Conservation (phyloP, 495 filamentous ascomycete genomes). For the Podospora appendiculata region DNA sequence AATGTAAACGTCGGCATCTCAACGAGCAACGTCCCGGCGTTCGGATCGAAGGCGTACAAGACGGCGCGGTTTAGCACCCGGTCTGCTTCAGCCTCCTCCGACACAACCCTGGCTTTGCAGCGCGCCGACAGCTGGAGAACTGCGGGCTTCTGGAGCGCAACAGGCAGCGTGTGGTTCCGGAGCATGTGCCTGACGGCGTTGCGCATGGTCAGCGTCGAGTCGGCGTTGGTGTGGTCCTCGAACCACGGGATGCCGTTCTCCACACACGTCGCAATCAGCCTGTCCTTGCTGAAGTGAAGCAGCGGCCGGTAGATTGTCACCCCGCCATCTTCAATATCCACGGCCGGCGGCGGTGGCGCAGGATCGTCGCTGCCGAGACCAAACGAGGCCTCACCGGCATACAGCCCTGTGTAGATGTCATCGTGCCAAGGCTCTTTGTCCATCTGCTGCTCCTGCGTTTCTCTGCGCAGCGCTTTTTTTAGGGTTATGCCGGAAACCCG, state of each 20-base stretch:
- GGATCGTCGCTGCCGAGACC: too few relatives aligned
- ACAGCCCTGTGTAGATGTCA: conserved; percentile 5
- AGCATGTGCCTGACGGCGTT: conserved; percentile 72
- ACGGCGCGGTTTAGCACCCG: conserved; percentile 19
- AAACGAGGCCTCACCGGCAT: conserved; percentile 5
- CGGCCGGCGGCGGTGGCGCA: conserved; percentile 3
- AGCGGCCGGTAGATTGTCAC: conserved; percentile 69
- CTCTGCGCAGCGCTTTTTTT: too few relatives aligned
- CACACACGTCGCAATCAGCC: conserved; percentile 65
- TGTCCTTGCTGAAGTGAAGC: conserved; percentile 61
- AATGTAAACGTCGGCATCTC: conserved; percentile 26
- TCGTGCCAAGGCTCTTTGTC: conserved; percentile 5
- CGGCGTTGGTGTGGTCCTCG: conserved; percentile 79
- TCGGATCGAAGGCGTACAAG: conserved; percentile 32
- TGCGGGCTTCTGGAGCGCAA: conserved; percentile 57
- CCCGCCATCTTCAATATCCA: conserved; percentile 57
- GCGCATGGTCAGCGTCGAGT: conserved; percentile 65
- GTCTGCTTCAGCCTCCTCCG: conserved; percentile 27
- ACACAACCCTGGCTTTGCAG: conserved; percentile 19
- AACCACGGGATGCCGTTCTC: conserved; percentile 61
- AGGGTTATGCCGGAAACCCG: too few relatives aligned
- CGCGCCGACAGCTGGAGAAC: conserved; percentile 48
- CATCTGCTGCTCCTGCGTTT: too few relatives aligned
- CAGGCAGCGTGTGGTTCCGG: conserved; percentile 51
- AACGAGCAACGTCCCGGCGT: conserved; percentile 33